Evolutionary conservation across 257 asterid species (phyloP).

Genomic region (Solanum medicagineum): DNA sequence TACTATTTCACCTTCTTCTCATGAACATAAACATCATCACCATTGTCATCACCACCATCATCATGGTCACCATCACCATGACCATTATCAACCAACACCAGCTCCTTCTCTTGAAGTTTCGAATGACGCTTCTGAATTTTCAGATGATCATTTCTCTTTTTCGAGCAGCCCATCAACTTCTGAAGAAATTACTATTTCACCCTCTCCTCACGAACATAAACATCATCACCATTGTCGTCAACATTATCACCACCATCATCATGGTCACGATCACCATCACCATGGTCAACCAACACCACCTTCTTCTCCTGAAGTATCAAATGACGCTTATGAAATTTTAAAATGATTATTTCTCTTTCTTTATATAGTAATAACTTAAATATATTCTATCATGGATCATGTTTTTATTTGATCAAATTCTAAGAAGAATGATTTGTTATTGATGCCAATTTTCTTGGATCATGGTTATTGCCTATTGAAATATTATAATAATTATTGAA

Average conservation of each 20-base stretch:
- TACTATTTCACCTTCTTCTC: neutral
- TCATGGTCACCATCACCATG: accelerated
- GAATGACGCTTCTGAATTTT: neutral
- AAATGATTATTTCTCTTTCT: neutral
- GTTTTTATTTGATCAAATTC: neutral
- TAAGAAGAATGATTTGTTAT: neutral
- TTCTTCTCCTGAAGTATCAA: neutral
- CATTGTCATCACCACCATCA: neutral
- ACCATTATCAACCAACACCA: neutral
- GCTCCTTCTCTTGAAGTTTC: neutral
- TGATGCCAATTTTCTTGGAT: neutral
- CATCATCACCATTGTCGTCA: neutral
- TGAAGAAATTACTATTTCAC: neutral
- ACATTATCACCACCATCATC: neutral
- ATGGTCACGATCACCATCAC: accelerated
- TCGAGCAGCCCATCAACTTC: no score
- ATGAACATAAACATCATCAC: neutral
- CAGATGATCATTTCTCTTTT: neutral
- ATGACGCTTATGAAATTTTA: neutral
- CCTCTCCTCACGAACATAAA: neutral
- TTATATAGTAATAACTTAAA: neutral
- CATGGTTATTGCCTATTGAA: neutral
- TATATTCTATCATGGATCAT: neutral
- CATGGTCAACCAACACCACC: neutral
- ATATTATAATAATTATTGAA: neutral